These are phyloP conservation scores for Dorcoceras hygrometricum DNA, from an alignment of 257 asterid genomes.

Conservation along the genomic window DNA sequence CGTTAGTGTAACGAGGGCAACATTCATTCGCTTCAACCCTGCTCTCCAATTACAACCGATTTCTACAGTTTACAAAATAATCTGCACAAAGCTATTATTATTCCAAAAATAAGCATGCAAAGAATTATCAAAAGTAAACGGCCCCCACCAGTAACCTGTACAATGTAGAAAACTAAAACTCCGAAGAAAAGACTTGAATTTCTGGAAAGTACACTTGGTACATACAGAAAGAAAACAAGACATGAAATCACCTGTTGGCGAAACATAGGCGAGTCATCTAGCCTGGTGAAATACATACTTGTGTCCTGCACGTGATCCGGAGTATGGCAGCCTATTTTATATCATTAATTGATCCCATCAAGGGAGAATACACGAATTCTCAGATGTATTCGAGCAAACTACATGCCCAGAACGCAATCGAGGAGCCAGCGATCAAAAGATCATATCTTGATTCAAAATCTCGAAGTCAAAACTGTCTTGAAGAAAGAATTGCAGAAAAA, in stretches of 20 bases:
- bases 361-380: conserved; percentile 15
- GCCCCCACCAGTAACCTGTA: conserved; percentile 6
- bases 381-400: conserved; percentile 5
- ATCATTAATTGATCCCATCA: conserved; percentile 21
- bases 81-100: not conserved
- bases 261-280: conserved; percentile 97
- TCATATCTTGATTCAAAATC: conserved; percentile 12
- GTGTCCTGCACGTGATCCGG: conserved; percentile 54
- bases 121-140: not conserved
- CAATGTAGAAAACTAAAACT: not conserved
- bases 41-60: not conserved
- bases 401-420: conserved; percentile 14
- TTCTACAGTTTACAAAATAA: not conserved
- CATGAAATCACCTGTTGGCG: conserved; percentile 74
- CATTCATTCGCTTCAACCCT: not conserved
- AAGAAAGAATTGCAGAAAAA: not conserved
- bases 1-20: not conserved
- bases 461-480: not conserved
- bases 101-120: not conserved
- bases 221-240: not conserved
- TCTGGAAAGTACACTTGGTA: not conserved
- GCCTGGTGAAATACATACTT: conserved; percentile 60
- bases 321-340: conserved; percentile 23
- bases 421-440: conserved; percentile 1
- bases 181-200: not conserved